phyloP scores from a whole-genome alignment of 2,329 filamentous ascomycete genomes.

The Pseudocercospora ulei region DNA sequence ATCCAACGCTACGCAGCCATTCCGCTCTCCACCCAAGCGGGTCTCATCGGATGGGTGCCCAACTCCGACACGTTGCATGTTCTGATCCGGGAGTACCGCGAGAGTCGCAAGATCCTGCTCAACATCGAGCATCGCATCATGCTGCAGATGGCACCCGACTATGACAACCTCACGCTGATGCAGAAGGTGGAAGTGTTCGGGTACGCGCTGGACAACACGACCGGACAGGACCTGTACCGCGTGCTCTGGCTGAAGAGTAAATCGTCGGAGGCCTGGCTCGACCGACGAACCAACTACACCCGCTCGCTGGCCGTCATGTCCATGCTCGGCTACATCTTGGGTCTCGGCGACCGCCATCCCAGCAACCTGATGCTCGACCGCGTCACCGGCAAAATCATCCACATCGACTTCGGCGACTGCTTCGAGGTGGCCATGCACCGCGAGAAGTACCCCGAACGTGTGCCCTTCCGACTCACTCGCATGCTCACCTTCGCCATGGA shows the following conservation, averaged over 20 bases:
- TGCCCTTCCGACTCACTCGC: slow-evolving; percentile 92
- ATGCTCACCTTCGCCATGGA: slow-evolving; percentile 99
- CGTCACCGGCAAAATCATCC: slow-evolving; percentile 90
- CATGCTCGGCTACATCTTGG: slow-evolving; percentile 99
- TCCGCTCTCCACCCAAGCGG: slow-evolving; percentile 89
- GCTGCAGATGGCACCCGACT: slow-evolving; percentile 98
- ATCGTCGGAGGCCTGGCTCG: slow-evolving; percentile 94
- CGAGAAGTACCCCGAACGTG: slow-evolving; percentile 95
- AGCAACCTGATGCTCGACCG: slow-evolving; percentile 97
- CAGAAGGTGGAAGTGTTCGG: slow-evolving; percentile 99
- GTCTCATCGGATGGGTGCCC: slow-evolving; percentile 88
- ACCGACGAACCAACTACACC: slow-evolving; percentile 96
- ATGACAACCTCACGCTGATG: slow-evolving; percentile 97
- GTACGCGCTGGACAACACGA: slow-evolving; percentile 97
- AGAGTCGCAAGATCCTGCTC: slow-evolving; percentile 90
- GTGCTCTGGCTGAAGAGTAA: slow-evolving; percentile 99
- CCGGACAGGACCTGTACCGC: slow-evolving; percentile 93
- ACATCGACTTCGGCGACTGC: slow-evolving; percentile 98
- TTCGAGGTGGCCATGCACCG: slow-evolving; percentile 99
- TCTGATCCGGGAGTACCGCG: slow-evolving; percentile 92
- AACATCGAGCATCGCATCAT: slow-evolving; percentile 99
- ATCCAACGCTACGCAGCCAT: slow-evolving; percentile 97
- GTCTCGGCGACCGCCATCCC: slow-evolving; percentile 89
- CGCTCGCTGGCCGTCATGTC: slow-evolving; percentile 97
- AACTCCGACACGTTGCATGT: slow-evolving; percentile 97